Evolutionary conservation across 140 eudicot genomes (phyloP).

Genomic region (Cichorium intybus): DNA sequence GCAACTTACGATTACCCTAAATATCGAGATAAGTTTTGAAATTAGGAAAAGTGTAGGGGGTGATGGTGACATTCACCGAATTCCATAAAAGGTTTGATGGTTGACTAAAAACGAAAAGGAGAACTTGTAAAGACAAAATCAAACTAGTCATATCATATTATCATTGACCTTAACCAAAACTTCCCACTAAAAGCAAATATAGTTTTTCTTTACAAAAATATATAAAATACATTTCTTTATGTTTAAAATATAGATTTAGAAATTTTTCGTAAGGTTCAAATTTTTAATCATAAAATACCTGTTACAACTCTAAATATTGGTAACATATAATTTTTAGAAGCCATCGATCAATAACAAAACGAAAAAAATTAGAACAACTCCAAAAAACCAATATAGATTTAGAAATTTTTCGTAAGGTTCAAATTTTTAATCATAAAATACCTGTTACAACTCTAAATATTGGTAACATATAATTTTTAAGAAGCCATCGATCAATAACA

Average conservation of each 20-base stretch:
- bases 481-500: no score
- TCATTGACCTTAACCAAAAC: conserved; percentile 27
- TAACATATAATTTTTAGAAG: no score
- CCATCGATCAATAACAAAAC: no score
- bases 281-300: background rate
- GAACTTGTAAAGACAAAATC: conserved; percentile 28
- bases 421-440: background rate
- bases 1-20: conserved; percentile 9
- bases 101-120: conserved; percentile 18
- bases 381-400: background rate
- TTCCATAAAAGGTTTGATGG: conserved; percentile 17
- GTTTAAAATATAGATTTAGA: background rate
- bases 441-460: background rate
- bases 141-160: conserved; percentile 34
- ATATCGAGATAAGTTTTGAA: conserved; percentile 16
- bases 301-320: background rate
- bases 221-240: background rate
- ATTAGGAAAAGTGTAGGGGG: conserved; percentile 30
- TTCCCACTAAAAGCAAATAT: conserved; percentile 10
- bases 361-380: no score
- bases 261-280: background rate
- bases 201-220: background rate
- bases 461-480: no score
- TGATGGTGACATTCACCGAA: conserved; percentile 24
- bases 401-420: background rate